These are phyloP conservation scores for Suillus americanus DNA, from an alignment of 768 basidiomycete species.

Conservation along the genomic window DNA sequence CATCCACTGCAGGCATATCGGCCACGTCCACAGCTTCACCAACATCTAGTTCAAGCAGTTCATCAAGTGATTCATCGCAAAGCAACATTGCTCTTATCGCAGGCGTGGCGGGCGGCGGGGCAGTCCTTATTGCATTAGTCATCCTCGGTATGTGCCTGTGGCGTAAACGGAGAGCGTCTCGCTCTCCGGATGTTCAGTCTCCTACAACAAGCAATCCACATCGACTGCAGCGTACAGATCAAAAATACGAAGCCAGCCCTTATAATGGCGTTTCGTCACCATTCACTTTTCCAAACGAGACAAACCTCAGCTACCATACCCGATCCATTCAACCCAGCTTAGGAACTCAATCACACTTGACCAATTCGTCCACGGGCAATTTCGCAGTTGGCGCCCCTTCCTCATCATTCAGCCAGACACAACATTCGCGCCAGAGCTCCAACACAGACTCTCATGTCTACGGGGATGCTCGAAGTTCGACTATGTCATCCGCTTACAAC, in stretches of 20 bases:
- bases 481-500: constrained; percentile 38
- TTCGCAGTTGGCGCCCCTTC: background rate
- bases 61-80: constrained; percentile 11
- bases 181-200: constrained; percentile 29
- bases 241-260: constrained; percentile 23
- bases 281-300: constrained; percentile 32
- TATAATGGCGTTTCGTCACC: constrained; percentile 20
- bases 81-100: constrained; percentile 47
- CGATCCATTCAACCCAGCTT: constrained; percentile 25
- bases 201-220: constrained; percentile 26
- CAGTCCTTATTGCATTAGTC: constrained; percentile 49
- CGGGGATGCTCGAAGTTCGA: constrained; percentile 17
- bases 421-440: constrained; percentile 17
- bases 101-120: constrained; percentile 40
- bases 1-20: constrained; percentile 37
- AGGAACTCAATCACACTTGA: constrained; percentile 25
- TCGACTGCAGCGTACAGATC: constrained; percentile 39
- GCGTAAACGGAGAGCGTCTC: constrained; percentile 23
- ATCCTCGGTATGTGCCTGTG: constrained; percentile 54
- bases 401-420: background rate
- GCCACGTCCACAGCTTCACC: constrained; percentile 3
- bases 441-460: constrained; percentile 15
- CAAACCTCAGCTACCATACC: constrained; percentile 22
- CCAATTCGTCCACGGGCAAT: background rate
- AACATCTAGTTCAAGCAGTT: constrained; percentile 19